Evolutionary conservation across 2,329 filamentous ascomycete genomes (phyloP).

Genomic region (Talaromyces sp.): DNA sequence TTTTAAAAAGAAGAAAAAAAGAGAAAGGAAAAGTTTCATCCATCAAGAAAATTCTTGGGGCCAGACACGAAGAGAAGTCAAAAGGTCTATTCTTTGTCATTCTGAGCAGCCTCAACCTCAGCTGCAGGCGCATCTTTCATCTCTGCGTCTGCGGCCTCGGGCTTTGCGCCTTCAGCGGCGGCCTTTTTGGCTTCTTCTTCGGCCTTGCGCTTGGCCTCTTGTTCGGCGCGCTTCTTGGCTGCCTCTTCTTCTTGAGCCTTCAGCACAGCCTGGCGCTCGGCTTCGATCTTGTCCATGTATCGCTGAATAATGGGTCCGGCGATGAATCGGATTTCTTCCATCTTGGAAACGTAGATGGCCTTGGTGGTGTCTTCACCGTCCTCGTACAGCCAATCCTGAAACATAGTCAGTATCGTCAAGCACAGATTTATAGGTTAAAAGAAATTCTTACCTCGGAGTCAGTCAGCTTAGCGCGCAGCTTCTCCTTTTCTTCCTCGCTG

Average conservation of each 20-base stretch:
- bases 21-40: not conserved
- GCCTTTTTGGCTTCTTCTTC: conserved; percentile 61
- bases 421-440: not conserved
- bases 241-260: conserved; percentile 60
- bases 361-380: conserved; percentile 94
- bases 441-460: conserved; percentile 67
- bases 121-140: conserved; percentile 55
- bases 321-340: conserved; percentile 87
- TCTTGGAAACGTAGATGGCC: conserved; percentile 88
- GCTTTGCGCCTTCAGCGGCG: conserved; percentile 31
- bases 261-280: conserved; percentile 68
- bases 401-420: conserved; percentile 3
- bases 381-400: conserved; percentile 94
- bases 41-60: too few species aligned
- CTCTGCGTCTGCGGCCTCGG: conserved; percentile 42
- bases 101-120: conserved; percentile 22
- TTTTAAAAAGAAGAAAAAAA: not conserved
- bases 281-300: conserved; percentile 90
- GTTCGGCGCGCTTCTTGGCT: conserved; percentile 57
- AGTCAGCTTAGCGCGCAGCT: conserved; percentile 76
- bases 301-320: conserved; percentile 89
- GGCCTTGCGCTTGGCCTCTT: conserved; percentile 71
- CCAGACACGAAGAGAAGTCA: not conserved
- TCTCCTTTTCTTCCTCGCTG: conserved; percentile 86
- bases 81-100: not conserved